Base-by-base conservation (phyloP, 2,329 filamentous ascomycete species). In the Penicillium sp. region DNA sequence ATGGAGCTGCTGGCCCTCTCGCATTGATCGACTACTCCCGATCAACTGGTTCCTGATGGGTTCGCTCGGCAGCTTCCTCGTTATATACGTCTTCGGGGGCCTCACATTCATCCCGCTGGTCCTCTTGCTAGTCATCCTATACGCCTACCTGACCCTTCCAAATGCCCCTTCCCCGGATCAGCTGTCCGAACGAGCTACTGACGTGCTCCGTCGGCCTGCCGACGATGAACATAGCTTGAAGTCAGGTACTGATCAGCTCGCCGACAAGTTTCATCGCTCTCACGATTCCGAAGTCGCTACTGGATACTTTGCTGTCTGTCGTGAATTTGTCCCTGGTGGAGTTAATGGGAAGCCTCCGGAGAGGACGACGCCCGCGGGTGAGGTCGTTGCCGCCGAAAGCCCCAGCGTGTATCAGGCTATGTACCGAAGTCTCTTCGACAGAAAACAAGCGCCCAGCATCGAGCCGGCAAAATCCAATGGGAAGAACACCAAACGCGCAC, bases 381-480 rank as follows among this genome's bases (percentile, higher is more conserved):
- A 89, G 57, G 89, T 90, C 16, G 87, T 95, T 46, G 86, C 89
- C 36, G 82, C 89, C 43, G 89, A 92, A 57, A 96, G 92, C 70
- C 92, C 90, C 57, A 97, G 94, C 74, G 94, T 99, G 39, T 98
- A 98, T 76, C 95, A 98, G 83, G 90, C 90, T 74, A 97, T 99
- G 92, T 99, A 99, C 78, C 84, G 92, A 73, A 96, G 90, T 74
- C 89, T 99, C 61, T 98, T 99, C 73, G 92, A 96, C 68, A 86
- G 94, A 69, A 93, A 89, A 69, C 82, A 81, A 63, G 76, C 77
- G 18, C 82, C 84, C 3, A 82, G 79, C 2, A 77, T 86, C 39
- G 84, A 86, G 50, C 78, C 78, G 6, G 74, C 77, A 14, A 85
- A 82, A 64, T 76, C 74, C 37, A 79, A 77, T 62, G 73, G 71